These are phyloP conservation scores for Metarhizium sp. DNA, from an alignment of 2,329 filamentous ascomycete genomes.

Conservation along the genomic window DNA sequence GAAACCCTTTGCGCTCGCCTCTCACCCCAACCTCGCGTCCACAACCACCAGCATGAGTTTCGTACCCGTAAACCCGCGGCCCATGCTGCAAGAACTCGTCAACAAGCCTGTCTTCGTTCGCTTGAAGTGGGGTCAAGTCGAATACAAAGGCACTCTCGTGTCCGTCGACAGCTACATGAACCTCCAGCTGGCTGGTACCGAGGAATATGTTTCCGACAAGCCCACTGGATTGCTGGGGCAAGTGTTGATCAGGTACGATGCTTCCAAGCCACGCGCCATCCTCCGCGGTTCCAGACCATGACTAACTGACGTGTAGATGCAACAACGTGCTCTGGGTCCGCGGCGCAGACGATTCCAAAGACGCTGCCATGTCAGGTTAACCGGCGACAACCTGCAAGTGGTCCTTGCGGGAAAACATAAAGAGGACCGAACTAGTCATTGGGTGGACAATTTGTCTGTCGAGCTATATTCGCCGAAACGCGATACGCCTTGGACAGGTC, in stretches of 20 bases:
- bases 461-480: not conserved
- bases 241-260: constrained; percentile 73
- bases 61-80: constrained; percentile 91
- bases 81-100: constrained; percentile 89
- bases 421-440: not conserved
- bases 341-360: constrained; percentile 18
- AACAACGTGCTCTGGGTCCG: constrained; percentile 97
- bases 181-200: constrained; percentile 80
- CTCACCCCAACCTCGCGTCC: not conserved
- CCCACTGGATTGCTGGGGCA: constrained; percentile 77
- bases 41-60: constrained; percentile 40
- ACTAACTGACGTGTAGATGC: constrained; percentile 43
- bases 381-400: not conserved
- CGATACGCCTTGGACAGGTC: not conserved
- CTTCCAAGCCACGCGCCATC: not conserved
- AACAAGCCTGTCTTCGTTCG: constrained; percentile 85
- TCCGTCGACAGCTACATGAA: constrained; percentile 99
- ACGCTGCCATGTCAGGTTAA: constrained; percentile 7
- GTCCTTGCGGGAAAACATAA: not conserved
- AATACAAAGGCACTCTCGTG: constrained; percentile 90
- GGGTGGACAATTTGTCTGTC: not conserved
- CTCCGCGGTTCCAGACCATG: not conserved
- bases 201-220: constrained; percentile 87
- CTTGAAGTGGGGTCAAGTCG: constrained; percentile 95
- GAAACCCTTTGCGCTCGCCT: not conserved